Base-by-base conservation (phyloP, 2,329 filamentous ascomycete genomes). In the Orbilia brochopaga region DNA sequence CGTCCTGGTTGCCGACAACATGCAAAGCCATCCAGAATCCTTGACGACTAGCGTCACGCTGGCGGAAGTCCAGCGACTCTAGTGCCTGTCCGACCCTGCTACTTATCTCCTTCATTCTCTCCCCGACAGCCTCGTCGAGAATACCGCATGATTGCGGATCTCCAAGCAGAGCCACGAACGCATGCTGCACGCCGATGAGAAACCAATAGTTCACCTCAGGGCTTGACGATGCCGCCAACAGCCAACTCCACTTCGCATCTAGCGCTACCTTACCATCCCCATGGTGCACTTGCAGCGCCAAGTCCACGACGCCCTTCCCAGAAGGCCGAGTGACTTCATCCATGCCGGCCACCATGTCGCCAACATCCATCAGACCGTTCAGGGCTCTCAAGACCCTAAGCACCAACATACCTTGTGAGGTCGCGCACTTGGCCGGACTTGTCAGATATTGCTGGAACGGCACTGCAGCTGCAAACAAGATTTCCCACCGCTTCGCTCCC, bases 381-480 rank as follows among this genome's bases (percentile, higher is more conserved):
- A 82, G 79, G 10, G 80, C 78, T 8, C 81, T 79, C 8, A 83
- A 74, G 23, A 81, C 75, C 24, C 78, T 77, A 35, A 82, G 67
- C 8, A 81, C 74, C 11, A 78, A 75, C 66, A 79, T 80, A 17
- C 75, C 78, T 27, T 78, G 76, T 0, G 46, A 52, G 30, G 76
- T 78, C 5, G 78, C 76, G 3, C 79, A 79, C 58, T 78, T 79
- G 6, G 77, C 76, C 2, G 80, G 79, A 42, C 79, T 76, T 3
- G 78, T 77, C 1, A 81, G 75, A 15, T 80, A 76, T 10, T 69
- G 70, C 67, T 82, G 79, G 17, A 82, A 51, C 80, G 80, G 50
- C 77, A 78, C 35, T 74, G 75, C 32, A 78, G 79, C 81, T 11
- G 82, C 73, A 0, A 79, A 76, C 3, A 82, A 74, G 8, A 81